Percentiles rank a stretch among this genome's conserved stretches.
Evolutionary conservation across 106 monocot species (phyloP).

Genomic region (Dendrobium huoshanense): DNA sequence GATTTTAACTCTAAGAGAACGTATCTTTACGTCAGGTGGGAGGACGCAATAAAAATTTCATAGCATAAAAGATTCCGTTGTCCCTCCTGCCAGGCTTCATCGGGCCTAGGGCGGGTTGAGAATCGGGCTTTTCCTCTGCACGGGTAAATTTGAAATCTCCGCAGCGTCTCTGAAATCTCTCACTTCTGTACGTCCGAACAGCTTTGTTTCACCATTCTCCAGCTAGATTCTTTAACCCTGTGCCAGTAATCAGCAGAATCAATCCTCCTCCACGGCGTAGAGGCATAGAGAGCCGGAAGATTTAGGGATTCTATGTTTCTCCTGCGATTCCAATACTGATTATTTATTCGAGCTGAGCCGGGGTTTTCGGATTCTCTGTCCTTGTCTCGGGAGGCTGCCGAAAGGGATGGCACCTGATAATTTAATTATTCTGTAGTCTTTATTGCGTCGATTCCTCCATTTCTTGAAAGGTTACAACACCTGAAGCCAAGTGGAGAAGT

Average conservation of each 20-base stretch:
- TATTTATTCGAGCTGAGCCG: background rate
- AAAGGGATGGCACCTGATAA: background rate
- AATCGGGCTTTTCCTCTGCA: too few relatives aligned
- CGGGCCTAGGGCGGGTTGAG: too few relatives aligned
- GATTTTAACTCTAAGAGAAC: too few relatives aligned
- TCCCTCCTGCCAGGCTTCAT: too few relatives aligned
- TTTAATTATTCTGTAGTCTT: background rate
- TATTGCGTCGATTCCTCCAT: background rate
- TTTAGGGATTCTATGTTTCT: background rate
- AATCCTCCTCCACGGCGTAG: background rate
- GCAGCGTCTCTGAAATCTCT: too few relatives aligned
- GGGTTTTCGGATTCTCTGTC: slow-evolving; percentile 2
- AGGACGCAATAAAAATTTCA: too few relatives aligned
- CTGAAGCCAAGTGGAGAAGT: background rate
- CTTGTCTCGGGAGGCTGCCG: background rate
- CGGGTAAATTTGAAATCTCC: too few relatives aligned
- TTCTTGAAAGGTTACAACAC: background rate
- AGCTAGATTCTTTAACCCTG: background rate
- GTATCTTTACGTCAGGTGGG: too few relatives aligned
- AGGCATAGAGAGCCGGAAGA: background rate
- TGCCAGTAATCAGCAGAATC: background rate
- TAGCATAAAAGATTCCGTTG: too few relatives aligned
- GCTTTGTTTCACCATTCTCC: too few relatives aligned
- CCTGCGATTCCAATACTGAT: background rate
- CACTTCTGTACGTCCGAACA: too few relatives aligned